Base-by-base conservation (phyloP, 176 grass and related monocot species). In the Thinopyrum elongatum region DNA sequence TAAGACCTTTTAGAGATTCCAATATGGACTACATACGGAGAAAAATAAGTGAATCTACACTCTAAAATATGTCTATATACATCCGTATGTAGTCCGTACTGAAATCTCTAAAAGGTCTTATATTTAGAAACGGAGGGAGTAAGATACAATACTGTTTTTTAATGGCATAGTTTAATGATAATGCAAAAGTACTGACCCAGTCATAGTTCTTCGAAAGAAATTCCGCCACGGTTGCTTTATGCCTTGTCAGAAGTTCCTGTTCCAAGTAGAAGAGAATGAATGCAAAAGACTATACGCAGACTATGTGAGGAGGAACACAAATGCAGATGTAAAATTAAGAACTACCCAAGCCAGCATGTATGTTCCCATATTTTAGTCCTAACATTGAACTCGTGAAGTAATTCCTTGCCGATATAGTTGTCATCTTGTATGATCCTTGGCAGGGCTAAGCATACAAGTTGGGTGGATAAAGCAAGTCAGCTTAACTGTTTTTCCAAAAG, bases 171-270 rank as follows among this genome's bases (percentile, higher is more conserved):
- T 74, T 49, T 81, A 61, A 25, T 62, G 42, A 16, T 25, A 51
- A 84, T 38, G 27, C 68, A 47, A 34, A 83, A 87, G 10, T 87
- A 93, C 90, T 85, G 21, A 99, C 97, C 97, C 94, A 96, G 47
- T 99, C 97, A 87, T 93, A 96, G 83, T 99, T 99, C 23, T 91
- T 99, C 36, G 86, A 89, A 59, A 99, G 92, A 87, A 99, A 99
- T 87, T 99, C 97, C 5, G 97, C 97, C 80, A 99, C 97, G 0
- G 94, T 99, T 92, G 90, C 92, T 92, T 99, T 99, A 86, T 99
- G 97, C 86, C 97, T 92, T 84, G 97, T 99, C 85, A 99, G 79
- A 83, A 99, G 88, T 84, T 99, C 97, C 97, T 99, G 87, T 82
- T 88, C 83, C 74, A 25, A 83, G 31, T 71, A 77, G 26, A 26